Evolutionary conservation across 495 filamentous ascomycete genomes (phyloP), one percentile per base, ranked within the genome.

Genomic region (Neurospora africana): DNA sequence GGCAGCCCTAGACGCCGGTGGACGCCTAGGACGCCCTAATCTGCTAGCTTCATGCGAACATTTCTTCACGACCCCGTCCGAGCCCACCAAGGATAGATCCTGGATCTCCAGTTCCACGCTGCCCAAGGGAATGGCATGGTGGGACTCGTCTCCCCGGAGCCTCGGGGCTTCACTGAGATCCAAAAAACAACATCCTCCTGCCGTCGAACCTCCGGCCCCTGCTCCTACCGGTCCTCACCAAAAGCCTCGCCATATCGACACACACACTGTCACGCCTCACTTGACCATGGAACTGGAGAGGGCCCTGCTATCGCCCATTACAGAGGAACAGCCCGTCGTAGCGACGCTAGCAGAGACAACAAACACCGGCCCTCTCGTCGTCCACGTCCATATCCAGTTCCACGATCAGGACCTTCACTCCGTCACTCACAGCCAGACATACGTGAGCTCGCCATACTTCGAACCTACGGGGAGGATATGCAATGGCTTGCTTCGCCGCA

Each of bases 341-440:
- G 27, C 27, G 27, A 33, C 53, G 15, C 53, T 65, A 65, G 53
- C 53, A 65, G 53, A 65, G 53, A 27, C 53, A 33, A 65, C 53
- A 65, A 65, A 65, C 53, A 65, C 53, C 15, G 53, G 53, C 53
- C 65, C 65, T 17, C 72, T 81, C 53, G 71, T 75, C 23, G 78
- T 83, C 3, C 80, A 83, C n/a, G 83, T 85, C 70, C 80, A 80
- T 21, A 79, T 85, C 74, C 78, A 76, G 65, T 86, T 85, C 72
- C 79, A 79, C 58, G 81, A 85, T 68, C 83, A 83, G 21, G 73
- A 82, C 36, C 80, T 82, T 44, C 78, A 79, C 23, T 77, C 79
- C 21, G 73, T 72, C 21, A 33, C 53, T 65, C 82, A 84, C 73
- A 78, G 39, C 69, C 78, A 81, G 43, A 81, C 76, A 69, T 86